Evolutionary conservation across 1,139 yeast genomes (phyloP), one percentile per base, ranked within the genome.

Genomic region (Hyphopichia pseudoburtonii): DNA sequence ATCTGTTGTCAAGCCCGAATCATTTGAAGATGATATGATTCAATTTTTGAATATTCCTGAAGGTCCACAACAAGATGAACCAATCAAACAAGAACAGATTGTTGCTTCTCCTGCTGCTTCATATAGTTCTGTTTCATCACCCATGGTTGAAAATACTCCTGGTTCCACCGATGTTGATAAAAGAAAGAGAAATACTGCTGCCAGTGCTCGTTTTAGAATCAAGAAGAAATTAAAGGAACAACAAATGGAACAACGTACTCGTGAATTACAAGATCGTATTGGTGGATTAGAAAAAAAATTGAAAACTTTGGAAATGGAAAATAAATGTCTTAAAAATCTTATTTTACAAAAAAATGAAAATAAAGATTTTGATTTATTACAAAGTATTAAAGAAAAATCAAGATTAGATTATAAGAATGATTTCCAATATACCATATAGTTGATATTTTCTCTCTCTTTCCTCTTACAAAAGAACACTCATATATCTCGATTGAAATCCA

Each of bases 271-370:
- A 45, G 71, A 64, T 19, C 59, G 58, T 41, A 67, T 76, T 25
- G 48, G 48, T 16, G 40, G 43, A 8, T 66, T 73, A 45, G 78
- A 75, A 46, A 61, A 62, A 47, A 69, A 66, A 44, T 63, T 76
- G 44, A 66, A 66, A 50, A 66, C 73, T 24, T 54, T 76, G 45
- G 94, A 87, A 60, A 81, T 85, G 84, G 96, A 88, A 62, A 88
- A 88, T 67, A 78, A 79, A 52, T 73, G 92, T 64, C 70, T 76
- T 41, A 72, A 70, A 52, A 69, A 66, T 45, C 57, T 77, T 47
- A 68, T 77, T 18, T 57, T 73, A 34, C 73, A 75, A 50, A 73
- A 74, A 52, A 70, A 67, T 49, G 79, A 74, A 47, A 60, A 66
- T 40, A 64, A 66, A 48, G 66, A 67, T 49, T 50, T 54, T 30